Percentiles rank a stretch among this genome's conserved stretches.
Conservation (phyloP, 306 rosid genomes). For the Pyrus bretschneideri region DNA sequence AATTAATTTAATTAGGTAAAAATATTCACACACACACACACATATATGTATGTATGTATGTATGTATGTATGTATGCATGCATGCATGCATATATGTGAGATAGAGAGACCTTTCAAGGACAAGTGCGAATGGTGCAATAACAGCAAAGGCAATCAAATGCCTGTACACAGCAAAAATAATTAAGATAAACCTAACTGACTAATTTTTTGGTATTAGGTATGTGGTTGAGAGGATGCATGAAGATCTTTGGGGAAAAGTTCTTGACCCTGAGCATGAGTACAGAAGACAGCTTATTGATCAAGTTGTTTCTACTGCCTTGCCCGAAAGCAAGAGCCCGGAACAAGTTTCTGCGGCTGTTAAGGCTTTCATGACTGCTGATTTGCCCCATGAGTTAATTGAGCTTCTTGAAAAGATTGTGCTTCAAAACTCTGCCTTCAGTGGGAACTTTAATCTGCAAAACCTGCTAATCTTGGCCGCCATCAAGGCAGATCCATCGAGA, state of each 20-base stretch:
- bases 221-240: slow-evolving; percentile 93
- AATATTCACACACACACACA: not conserved
- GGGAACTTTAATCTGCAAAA: slow-evolving; percentile 97
- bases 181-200: not conserved
- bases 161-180: slow-evolving; percentile 74
- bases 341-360: slow-evolving; percentile 98
- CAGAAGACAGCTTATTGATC: slow-evolving; percentile 97
- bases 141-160: slow-evolving; percentile 86
- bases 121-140: slow-evolving; percentile 87
- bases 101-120: slow-evolving; percentile 62
- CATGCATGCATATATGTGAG: not conserved
- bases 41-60: not conserved
- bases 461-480: slow-evolving; percentile 89
- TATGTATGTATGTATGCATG: not conserved
- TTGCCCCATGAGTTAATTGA: slow-evolving; percentile 96
- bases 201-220: slow-evolving; percentile 44
- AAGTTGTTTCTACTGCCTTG: slow-evolving; percentile 95
- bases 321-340: slow-evolving; percentile 99
- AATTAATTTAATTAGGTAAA: no score
- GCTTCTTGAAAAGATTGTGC: slow-evolving; percentile 98
- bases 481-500: slow-evolving; percentile 95
- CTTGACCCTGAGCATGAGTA: slow-evolving; percentile 80
- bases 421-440: slow-evolving; percentile 97
- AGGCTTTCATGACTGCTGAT: slow-evolving; percentile 99
- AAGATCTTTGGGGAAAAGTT: slow-evolving; percentile 89